Evolutionary conservation across 495 filamentous ascomycete species (phyloP), one percentile per base, ranked within the genome.

Genomic region (Penicillium psychrofluorescens): DNA sequence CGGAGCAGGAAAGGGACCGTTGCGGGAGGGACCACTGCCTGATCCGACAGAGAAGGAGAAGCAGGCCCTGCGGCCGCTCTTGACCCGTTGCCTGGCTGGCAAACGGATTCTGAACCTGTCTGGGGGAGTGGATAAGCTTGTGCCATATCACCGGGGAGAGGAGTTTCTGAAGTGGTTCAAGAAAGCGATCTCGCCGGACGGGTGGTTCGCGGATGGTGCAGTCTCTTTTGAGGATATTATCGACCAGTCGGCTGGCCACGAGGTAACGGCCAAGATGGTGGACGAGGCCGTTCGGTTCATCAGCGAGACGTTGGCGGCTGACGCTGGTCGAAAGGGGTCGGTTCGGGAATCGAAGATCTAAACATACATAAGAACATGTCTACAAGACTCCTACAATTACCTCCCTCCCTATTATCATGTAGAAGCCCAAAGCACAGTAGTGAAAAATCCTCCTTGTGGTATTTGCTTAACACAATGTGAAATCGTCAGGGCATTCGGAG

Each of bases 81-180:
- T 81, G 36, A 59, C 59, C 9, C 64, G 71, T 0, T 67, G 70
- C 9, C 51, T 96, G 35, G 67, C 64, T 1, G 80, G 81, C 0
- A 98, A 96, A 63, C 79, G 71, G 43, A 80, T 96, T 45, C 63
- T 96, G 41, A 79, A 86, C 46, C 66, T 94, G 45, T 82, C 82
- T 10, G 92, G 91, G 0, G 84, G 70, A 0, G 68, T 68, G 12
- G 92, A 98, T 59, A 89, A 86, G 55, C 62, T 97, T 38, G 91
- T 98, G 13, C 91, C 92, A 7, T 87, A 88, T 61, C 67, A 68
- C 15, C 80, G 79, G 11, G 71, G 75, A 2, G 77, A 84, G 54
- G 72, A 75, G 0, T 94, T 96, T 58, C 46, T 95, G 38, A 57
- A 62, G 7, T 87, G 82, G 64, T 68, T 96, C 41, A 84, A 85